phyloP scores from a whole-genome alignment of 176 grass and related monocot genomes.

The Melocanna baccifera region DNA sequence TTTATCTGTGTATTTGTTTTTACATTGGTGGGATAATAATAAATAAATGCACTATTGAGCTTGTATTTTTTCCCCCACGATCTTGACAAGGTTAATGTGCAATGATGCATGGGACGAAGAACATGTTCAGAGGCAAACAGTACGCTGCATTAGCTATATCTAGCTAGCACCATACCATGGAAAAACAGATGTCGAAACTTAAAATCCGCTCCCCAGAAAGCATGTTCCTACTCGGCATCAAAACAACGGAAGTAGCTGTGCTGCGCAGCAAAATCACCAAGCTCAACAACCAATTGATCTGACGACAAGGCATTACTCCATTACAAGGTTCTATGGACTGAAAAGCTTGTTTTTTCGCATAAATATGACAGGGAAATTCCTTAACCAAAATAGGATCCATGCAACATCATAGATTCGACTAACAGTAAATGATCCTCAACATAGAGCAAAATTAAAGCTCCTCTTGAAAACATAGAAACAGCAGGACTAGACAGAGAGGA shows the following conservation, averaged over 20 bases:
- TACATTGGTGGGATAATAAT: neutral
- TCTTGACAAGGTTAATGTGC: neutral
- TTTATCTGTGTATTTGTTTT: constrained; percentile 27
- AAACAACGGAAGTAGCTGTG: neutral
- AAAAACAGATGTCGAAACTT: neutral
- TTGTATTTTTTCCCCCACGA: too few species aligned
- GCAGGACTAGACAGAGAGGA: neutral
- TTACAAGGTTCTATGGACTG: neutral
- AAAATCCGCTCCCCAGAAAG: neutral
- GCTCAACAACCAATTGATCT: neutral
- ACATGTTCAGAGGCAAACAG: neutral
- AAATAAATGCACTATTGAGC: neutral
- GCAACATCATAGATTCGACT: constrained; percentile 21
- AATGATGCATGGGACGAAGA: neutral
- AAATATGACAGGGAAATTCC: neutral
- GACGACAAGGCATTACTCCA: neutral
- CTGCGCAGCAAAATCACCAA: too few species aligned
- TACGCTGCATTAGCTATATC: too few species aligned
- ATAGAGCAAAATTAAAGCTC: constrained; percentile 45
- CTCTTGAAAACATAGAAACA: constrained; percentile 7
- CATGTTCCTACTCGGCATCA: neutral
- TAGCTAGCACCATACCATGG: neutral
- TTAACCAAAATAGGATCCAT: constrained; percentile 28
- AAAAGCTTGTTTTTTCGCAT: constrained; percentile 6
- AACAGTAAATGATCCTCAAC: constrained; percentile 34